Conservation (phyloP, 331 rosid species). For the Acacia pycnantha region DNA sequence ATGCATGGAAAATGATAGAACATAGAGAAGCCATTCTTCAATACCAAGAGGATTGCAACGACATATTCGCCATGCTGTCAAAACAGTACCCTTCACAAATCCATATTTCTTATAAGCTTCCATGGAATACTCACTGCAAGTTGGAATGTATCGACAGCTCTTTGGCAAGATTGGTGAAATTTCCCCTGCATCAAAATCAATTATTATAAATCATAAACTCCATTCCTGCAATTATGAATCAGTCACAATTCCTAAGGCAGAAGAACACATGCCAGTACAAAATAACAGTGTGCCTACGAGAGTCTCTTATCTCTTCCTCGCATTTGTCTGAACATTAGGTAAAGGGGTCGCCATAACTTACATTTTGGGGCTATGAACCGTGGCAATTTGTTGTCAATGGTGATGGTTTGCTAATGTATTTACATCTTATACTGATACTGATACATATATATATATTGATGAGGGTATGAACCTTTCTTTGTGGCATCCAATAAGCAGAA, state of each 20-base stretch:
- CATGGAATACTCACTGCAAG: conserved; percentile 95
- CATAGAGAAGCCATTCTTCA: neutral
- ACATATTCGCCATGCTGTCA: conserved; percentile 84
- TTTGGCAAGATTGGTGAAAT: conserved; percentile 83
- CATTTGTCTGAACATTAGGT: neutral
- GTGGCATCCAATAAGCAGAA: neutral
- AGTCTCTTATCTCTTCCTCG: neutral
- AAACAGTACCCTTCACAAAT: conserved; percentile 61
- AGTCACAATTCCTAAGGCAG: neutral
- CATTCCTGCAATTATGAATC: neutral
- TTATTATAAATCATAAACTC: neutral
- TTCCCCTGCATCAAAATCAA: conserved; percentile 54
- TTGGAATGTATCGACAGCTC: conserved; percentile 82
- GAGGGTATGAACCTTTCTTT: neutral
- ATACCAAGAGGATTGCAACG: conserved; percentile 98
- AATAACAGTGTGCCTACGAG: neutral
- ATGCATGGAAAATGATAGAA: neutral
- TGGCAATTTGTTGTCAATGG: too few species aligned
- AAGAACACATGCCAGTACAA: neutral
- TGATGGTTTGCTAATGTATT: too few species aligned
- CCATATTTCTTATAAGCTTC: conserved; percentile 93
- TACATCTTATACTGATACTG: too few species aligned
- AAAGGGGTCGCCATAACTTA: neutral
- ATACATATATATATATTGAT: too few species aligned
- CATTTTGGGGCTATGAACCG: neutral